Evolutionary conservation across 2,329 filamentous ascomycete species (phyloP), one percentile per base, ranked within the genome.

Genomic region (Penicillium sp.): DNA sequence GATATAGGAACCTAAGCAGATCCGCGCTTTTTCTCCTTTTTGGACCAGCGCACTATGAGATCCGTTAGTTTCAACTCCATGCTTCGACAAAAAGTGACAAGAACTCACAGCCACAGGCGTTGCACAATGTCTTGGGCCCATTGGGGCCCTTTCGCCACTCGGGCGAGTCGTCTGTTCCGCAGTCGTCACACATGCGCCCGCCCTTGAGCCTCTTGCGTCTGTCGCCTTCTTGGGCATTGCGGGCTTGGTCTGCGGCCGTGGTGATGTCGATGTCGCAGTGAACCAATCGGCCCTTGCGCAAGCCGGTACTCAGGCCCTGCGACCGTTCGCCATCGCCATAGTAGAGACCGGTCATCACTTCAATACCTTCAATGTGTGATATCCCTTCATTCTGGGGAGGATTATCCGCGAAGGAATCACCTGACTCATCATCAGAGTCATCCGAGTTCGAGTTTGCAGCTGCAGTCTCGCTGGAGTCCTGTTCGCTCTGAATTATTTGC

Each of bases 121-220:
- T 97, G 72, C 92, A 97, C 10, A 97, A 75, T 7, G 92, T 96
- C 71, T 97, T 96, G 1, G 91, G 91, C 2, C 92, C 92, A 55
- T 82, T 89, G 0, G 92, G 92, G 0, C 92, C 92, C 69, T 95
- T 96, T 54, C 92, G 81, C 92, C 92, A 97, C 75, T 97, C 92
- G 0, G 92, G 92, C 13, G 89, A 95, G 65, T 96, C 91, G 35
- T 95, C 78, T 0, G 89, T 96, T 76, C 92, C 91, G 72, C 92
- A 97, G 69, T 96, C 92, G 1, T 89, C 92, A 70, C 92, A 97
- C 32, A 95, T 89, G 66, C 96, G 96, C 75, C 96, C 91, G 65
- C 95, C 80, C 68, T 95, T 95, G 41, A 89, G 75, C 68, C 95
- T 95, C 76, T 95, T 84, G 67, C 86, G 95, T 71, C 95, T 91